Percentiles rank a stretch among this genome's conserved stretches.
Conservation (phyloP, 2,329 filamentous ascomycete species). For the Fusarium sp. region DNA sequence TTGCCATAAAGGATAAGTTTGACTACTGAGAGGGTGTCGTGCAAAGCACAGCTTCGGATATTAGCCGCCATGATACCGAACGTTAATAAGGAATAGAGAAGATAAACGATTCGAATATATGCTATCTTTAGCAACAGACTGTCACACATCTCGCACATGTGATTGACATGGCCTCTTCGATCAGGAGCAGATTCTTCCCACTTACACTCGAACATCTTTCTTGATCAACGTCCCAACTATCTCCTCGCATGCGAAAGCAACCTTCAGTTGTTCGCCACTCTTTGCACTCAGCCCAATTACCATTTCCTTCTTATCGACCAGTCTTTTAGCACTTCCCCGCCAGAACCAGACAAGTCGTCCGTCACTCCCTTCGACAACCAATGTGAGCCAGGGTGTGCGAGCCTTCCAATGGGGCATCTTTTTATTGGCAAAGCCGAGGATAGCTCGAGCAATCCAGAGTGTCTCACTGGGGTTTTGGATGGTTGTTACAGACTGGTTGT, state of each 20-base stretch:
- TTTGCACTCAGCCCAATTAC: constrained; percentile 68
- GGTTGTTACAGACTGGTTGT: not conserved
- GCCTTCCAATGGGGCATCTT: constrained; percentile 70
- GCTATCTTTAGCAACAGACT: not conserved
- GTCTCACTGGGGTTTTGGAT: not conserved
- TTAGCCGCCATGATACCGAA: not conserved
- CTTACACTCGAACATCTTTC: constrained; percentile 33
- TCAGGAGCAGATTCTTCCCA: not conserved
- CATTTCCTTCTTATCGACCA: constrained; percentile 68
- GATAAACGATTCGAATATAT: not conserved
- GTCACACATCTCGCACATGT: not conserved
- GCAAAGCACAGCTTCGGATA: not conserved
- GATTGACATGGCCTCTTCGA: not conserved
- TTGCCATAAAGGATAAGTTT: not conserved
- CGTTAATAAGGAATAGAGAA: not conserved
- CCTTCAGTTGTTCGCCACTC: constrained; percentile 66
- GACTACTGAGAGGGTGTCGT: not conserved
- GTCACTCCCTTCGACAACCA: constrained; percentile 72
- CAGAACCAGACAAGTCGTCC: constrained; percentile 73
- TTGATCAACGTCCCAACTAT: constrained; percentile 72
- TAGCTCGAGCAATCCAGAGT: constrained; percentile 65
- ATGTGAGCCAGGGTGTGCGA: constrained; percentile 75
- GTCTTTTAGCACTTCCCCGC: constrained; percentile 69
- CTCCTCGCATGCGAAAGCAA: constrained; percentile 85
- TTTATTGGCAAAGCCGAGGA: constrained; percentile 78